A percentile compares a stretch with the other conserved stretches of the same genome.
Conservation (phyloP, 495 filamentous ascomycete genomes). For the Oidiodendron maius region DNA sequence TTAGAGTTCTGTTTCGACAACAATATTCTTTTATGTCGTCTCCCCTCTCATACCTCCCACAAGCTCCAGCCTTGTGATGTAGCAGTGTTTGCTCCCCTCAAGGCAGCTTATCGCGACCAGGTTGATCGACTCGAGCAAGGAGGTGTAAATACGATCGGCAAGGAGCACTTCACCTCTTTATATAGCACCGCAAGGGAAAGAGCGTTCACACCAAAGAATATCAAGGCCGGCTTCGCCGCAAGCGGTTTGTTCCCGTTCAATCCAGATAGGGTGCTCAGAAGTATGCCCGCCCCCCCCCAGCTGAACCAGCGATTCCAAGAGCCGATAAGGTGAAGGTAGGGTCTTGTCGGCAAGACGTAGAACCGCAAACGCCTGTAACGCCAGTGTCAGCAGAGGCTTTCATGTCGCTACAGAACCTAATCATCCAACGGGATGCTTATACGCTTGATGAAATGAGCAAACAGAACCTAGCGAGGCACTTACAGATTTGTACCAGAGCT, state of each 20-base stretch:
- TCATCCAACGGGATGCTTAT: conserved; percentile 23
- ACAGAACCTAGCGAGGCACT: conserved; percentile 19
- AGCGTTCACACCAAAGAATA: conserved; percentile 28
- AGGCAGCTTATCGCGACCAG: conserved; percentile 19
- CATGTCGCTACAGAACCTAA: conserved; percentile 22
- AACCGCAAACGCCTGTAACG: neutral
- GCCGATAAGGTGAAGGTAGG: conserved; percentile 2
- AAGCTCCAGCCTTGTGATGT: conserved; percentile 28
- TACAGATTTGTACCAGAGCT: conserved; percentile 23
- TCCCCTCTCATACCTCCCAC: conserved; percentile 27
- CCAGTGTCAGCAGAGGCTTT: conserved; percentile 14
- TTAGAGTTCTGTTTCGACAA: conserved; percentile 26
- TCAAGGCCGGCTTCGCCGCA: conserved; percentile 24
- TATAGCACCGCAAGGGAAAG: no score
- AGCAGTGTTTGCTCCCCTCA: conserved; percentile 25
- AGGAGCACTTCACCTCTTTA: conserved; percentile 28
- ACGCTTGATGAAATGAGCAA: conserved; percentile 24
- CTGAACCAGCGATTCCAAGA: neutral
- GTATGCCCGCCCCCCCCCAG: conserved; percentile 16
- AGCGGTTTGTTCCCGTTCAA: conserved; percentile 28
- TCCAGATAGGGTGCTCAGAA: conserved; percentile 26
- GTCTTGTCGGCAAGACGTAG: conserved; percentile 2
- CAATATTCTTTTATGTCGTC: conserved; percentile 26
- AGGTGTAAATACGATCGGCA: conserved; percentile 24
- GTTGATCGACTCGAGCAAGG: conserved; percentile 19